Evolutionary conservation across 495 filamentous ascomycete genomes (phyloP).

Genomic region (Cercophora newfieldiana): DNA sequence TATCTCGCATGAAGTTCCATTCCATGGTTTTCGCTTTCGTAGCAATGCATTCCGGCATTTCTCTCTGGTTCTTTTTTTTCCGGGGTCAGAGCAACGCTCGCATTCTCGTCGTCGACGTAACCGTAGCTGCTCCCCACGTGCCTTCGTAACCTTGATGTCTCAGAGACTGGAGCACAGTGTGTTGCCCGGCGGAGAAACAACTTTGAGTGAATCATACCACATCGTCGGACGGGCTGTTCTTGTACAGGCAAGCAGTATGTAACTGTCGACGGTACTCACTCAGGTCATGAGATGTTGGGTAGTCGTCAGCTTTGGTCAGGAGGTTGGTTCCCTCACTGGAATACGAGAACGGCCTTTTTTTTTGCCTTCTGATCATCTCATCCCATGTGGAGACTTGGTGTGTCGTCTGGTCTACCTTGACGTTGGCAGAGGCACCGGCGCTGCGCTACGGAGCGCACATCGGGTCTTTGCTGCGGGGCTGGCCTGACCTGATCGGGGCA

Average conservation of each 20-base stretch:
- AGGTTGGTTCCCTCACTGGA: not conserved
- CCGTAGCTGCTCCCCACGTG: not conserved
- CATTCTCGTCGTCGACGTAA: not conserved
- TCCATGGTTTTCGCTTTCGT: not conserved
- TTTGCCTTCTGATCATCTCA: not conserved
- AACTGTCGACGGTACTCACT: not conserved
- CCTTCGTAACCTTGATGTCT: not conserved
- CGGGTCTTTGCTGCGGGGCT: conserved; percentile 2
- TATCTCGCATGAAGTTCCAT: not conserved
- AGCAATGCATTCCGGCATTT: not conserved
- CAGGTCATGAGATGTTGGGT: not conserved
- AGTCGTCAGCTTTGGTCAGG: not conserved
- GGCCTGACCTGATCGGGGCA: not conserved
- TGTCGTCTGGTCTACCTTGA: not conserved
- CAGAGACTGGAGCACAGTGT: not conserved
- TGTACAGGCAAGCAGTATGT: not conserved
- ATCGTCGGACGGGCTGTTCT: not conserved
- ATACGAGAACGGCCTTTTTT: not conserved
- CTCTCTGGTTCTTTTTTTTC: not conserved
- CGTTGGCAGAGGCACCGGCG: not conserved
- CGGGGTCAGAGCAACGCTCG: not conserved
- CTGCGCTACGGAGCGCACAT: not conserved
- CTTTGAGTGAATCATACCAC: not conserved
- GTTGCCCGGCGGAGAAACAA: not conserved
- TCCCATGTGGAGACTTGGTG: not conserved